These are phyloP conservation scores for Rhododendron ferrugineum DNA, from an alignment of 148 eudicot genomes.

Conservation along the genomic window DNA sequence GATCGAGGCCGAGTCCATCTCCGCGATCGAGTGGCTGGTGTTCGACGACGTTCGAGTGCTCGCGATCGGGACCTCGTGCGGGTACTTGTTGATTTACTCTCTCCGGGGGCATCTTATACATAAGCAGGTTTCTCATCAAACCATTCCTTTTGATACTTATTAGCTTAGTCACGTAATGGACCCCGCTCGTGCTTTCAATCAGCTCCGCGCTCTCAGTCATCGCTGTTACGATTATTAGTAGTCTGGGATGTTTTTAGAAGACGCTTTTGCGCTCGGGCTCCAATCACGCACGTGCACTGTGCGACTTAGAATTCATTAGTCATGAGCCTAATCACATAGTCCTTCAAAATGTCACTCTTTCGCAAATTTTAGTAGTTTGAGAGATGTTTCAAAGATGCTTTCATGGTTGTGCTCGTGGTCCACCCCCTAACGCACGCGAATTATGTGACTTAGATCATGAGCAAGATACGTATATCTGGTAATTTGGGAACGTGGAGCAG, in stretches of 20 bases:
- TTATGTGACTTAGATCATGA: not conserved
- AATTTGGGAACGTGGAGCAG: not conserved
- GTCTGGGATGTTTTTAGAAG: not conserved
- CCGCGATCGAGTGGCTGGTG: constrained; percentile 84
- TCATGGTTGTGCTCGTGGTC: no score
- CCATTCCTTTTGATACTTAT: not conserved
- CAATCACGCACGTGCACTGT: not conserved
- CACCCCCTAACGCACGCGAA: no score
- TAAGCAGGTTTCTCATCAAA: constrained; percentile 50
- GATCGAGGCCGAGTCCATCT: constrained; percentile 66
- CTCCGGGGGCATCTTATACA: constrained; percentile 72
- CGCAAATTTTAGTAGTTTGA: no score
- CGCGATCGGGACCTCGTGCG: constrained; percentile 78
- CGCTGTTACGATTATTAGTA: not conserved
- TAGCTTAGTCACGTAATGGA: not conserved
- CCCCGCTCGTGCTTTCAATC: no score
- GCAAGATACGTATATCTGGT: not conserved
- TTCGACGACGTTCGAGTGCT: constrained; percentile 71
- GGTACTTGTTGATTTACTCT: constrained; percentile 66
- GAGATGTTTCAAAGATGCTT: no score
- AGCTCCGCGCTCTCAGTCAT: not conserved
- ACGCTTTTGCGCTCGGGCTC: not conserved
- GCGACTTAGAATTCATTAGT: no score
- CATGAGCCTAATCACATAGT: no score
- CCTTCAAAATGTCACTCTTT: no score